phyloP scores from a whole-genome alignment of 2,329 filamentous ascomycete genomes.

The Neopestalotiopsis sp. region DNA sequence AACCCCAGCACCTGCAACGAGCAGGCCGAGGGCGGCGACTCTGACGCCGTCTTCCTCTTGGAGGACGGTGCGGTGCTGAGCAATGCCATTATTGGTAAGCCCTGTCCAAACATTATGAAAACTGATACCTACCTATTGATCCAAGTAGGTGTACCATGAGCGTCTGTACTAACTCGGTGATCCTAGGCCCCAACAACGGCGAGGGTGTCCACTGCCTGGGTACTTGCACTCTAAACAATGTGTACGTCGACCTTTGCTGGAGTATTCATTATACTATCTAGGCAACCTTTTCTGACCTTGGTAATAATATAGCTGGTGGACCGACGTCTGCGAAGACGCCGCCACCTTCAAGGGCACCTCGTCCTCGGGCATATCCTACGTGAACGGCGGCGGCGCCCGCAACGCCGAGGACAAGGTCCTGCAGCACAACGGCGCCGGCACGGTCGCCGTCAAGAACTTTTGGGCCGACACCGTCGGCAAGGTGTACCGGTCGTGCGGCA shows the following conservation, averaged over 20 bases:
- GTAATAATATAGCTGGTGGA: not conserved
- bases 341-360: slow-evolving; percentile 4
- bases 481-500: slow-evolving; percentile 50
- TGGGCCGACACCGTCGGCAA: slow-evolving; percentile 48
- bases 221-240: not conserved
- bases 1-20: slow-evolving; percentile 27
- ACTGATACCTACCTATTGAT: not conserved
- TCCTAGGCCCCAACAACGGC: not conserved
- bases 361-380: not conserved
- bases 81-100: slow-evolving; percentile 3
- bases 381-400: slow-evolving; percentile 40
- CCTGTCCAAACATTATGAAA: not conserved
- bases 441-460: slow-evolving; percentile 38
- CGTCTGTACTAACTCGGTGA: not conserved
- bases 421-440: slow-evolving; percentile 42
- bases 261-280: not conserved
- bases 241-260: not conserved
- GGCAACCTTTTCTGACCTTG: not conserved
- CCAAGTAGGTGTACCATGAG: too few relatives aligned
- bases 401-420: slow-evolving; percentile 39
- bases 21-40: slow-evolving; percentile 12
- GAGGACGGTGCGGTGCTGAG: not conserved
- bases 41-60: slow-evolving; percentile 7
- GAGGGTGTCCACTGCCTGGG: slow-evolving; percentile 13
- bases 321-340: slow-evolving; percentile 15